Percentiles rank a stretch among this genome's conserved stretches.
phyloP scores from a whole-genome alignment of 306 rosid genomes.

The Prunus mira region DNA sequence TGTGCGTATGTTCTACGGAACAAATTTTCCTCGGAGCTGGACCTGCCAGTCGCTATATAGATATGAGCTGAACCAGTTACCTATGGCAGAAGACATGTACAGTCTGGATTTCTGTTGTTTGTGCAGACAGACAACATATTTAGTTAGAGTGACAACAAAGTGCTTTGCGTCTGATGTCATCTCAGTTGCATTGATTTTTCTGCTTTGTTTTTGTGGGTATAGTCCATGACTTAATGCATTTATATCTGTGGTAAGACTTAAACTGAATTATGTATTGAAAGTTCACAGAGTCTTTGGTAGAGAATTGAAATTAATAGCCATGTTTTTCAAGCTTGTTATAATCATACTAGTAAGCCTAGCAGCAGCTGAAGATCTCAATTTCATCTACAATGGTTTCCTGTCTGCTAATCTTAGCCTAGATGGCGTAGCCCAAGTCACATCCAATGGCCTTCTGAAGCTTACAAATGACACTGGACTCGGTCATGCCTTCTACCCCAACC shows the following conservation, averaged over 20 bases:
- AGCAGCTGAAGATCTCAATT: conserved; percentile 26
- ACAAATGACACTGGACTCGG: conserved; percentile 55
- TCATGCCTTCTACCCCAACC: conserved; percentile 50
- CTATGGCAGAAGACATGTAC: neutral
- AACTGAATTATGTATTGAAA: neutral
- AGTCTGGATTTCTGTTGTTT: too few species aligned
- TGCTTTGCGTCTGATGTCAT: neutral
- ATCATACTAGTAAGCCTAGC: neutral
- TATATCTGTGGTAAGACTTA: neutral
- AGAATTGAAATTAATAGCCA: neutral
- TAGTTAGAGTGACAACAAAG: neutral
- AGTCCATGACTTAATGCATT: neutral
- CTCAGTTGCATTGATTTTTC: neutral
- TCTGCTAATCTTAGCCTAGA: conserved; percentile 37
- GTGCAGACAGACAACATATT: neutral
- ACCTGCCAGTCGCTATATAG: neutral
- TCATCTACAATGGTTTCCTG: conserved; percentile 53
- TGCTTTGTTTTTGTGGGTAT: neutral
- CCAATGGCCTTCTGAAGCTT: conserved; percentile 49
- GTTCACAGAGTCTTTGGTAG: neutral
- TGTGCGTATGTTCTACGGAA: neutral
- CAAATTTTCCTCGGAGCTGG: neutral
- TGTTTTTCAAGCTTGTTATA: neutral
- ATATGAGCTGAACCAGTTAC: neutral
- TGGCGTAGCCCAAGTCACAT: conserved; percentile 45